phyloP scores from a whole-genome alignment of 306 rosid species.

The Sindora glabra region DNA sequence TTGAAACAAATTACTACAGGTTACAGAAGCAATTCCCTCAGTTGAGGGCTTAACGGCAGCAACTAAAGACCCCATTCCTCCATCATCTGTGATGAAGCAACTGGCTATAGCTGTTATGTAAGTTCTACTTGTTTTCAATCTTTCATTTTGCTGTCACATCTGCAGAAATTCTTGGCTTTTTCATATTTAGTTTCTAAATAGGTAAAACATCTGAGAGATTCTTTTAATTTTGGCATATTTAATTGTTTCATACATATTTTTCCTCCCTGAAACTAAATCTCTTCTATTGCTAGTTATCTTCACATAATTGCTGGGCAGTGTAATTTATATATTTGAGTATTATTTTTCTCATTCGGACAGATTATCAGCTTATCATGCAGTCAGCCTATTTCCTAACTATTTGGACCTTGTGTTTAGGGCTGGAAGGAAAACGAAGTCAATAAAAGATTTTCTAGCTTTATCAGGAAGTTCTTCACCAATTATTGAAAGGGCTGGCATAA shows the following conservation, averaged over 20 bases:
- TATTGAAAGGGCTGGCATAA: conserved; percentile 65
- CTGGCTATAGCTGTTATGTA: conserved; percentile 84
- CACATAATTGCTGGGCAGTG: neutral
- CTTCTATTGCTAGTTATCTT: conserved; percentile 6
- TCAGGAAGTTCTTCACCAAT: conserved; percentile 61
- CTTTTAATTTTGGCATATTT: neutral
- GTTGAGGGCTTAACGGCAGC: conserved; percentile 65
- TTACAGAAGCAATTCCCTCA: conserved; percentile 55
- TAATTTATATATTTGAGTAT: neutral
- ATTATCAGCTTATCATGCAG: conserved; percentile 5
- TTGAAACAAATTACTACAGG: conserved; percentile 34
- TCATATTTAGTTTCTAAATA: no score
- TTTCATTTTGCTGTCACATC: conserved; percentile 9
- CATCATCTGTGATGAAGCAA: conserved; percentile 66
- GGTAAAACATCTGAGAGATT: neutral
- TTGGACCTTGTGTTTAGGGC: conserved; percentile 54
- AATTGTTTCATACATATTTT: neutral
- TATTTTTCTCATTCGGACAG: conserved; percentile 13
- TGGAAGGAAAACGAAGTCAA: conserved; percentile 66
- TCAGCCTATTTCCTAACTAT: conserved; percentile 13
- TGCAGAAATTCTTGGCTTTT: conserved; percentile 8
- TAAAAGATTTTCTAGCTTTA: conserved; percentile 66
- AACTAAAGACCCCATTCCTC: conserved; percentile 57
- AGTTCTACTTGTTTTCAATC: conserved; percentile 36
- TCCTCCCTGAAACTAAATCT: neutral